A percentile compares a stretch with the other conserved stretches of the same genome.
phyloP scores from a whole-genome alignment of 148 eudicot species.

The Suaeda aralocaspica region DNA sequence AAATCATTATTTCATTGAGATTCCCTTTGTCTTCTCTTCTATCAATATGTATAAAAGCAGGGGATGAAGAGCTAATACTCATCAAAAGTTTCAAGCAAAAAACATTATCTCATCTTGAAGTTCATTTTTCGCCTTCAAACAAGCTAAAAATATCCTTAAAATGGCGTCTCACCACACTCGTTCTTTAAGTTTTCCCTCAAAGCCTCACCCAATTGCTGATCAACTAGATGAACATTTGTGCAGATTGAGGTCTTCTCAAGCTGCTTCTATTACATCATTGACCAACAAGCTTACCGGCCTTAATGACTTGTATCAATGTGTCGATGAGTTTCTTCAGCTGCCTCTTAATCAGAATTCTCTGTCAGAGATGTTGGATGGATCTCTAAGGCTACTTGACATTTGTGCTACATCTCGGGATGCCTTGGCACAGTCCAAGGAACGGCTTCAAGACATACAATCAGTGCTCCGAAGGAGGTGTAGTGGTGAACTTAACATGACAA shows the following conservation, averaged over 20 bases:
- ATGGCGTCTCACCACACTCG: conserved; percentile 22
- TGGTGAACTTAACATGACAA: conserved; percentile 15
- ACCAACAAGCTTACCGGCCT: conserved; percentile 21
- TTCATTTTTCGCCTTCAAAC: too few species aligned
- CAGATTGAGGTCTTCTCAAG: conserved; percentile 23
- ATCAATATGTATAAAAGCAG: not conserved
- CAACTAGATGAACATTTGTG: conserved; percentile 25
- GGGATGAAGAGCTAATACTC: too few species aligned
- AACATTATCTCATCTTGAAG: too few species aligned
- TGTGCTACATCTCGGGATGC: conserved; percentile 30
- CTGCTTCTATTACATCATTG: conserved; percentile 13
- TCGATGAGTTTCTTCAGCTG: conserved; percentile 30
- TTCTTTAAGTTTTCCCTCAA: conserved; percentile 10
- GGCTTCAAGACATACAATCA: conserved; percentile 31
- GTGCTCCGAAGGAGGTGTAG: conserved; percentile 29
- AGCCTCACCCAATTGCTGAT: conserved; percentile 3
- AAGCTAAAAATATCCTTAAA: too few species aligned
- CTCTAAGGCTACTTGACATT: conserved; percentile 33
- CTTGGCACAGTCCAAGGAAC: conserved; percentile 24
- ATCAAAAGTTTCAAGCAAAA: too few species aligned
- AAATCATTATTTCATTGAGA: too few species aligned
- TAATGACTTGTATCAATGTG: conserved; percentile 19
- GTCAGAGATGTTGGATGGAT: conserved; percentile 29
- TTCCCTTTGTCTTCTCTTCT: conserved; percentile 7
- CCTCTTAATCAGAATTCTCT: conserved; percentile 8